Evolutionary conservation across 306 rosid species (phyloP).

Genomic region (Cicer bijugum): DNA sequence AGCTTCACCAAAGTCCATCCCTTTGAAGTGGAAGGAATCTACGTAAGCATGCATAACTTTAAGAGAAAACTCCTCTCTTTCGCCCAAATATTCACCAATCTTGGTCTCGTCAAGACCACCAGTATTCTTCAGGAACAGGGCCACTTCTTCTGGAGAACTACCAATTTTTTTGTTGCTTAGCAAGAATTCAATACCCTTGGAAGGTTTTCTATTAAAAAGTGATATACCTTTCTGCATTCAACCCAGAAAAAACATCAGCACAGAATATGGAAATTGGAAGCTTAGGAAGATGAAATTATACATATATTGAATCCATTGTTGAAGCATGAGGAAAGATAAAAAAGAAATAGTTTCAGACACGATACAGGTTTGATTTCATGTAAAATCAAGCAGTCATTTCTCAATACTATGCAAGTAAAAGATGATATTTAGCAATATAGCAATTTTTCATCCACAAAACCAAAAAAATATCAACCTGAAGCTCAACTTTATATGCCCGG

Average conservation of each 20-base stretch:
- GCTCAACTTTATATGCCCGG: slow-evolving; percentile 89
- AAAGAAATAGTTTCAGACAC: slow-evolving; percentile 13
- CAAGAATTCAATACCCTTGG: slow-evolving; percentile 92
- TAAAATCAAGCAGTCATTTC: slow-evolving; percentile 38
- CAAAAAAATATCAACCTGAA: slow-evolving; percentile 70
- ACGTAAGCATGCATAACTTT: slow-evolving; percentile 99
- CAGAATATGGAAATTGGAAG: slow-evolving; percentile 40
- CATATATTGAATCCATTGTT: slow-evolving; percentile 27
- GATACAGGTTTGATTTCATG: slow-evolving; percentile 17
- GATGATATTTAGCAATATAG: slow-evolving; percentile 37
- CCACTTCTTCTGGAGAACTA: slow-evolving; percentile 86
- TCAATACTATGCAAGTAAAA: slow-evolving; percentile 32
- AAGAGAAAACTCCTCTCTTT: slow-evolving; percentile 89
- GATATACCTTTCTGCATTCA: slow-evolving; percentile 93
- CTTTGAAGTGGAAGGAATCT: slow-evolving; percentile 90
- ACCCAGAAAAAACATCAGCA: slow-evolving; percentile 57
- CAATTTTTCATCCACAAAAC: slow-evolving; percentile 22
- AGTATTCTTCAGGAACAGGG: slow-evolving; percentile 83
- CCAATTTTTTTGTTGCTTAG: slow-evolving; percentile 79
- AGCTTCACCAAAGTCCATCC: slow-evolving; percentile 92
- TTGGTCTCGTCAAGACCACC: slow-evolving; percentile 77
- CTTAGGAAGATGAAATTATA: slow-evolving; percentile 38
- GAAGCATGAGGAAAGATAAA: slow-evolving; percentile 25
- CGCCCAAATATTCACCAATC: slow-evolving; percentile 98
- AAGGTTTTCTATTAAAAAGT: slow-evolving; percentile 90